Evolutionary conservation across 805 yeast species (phyloP).

Genomic region (Spathaspora arborariae): DNA sequence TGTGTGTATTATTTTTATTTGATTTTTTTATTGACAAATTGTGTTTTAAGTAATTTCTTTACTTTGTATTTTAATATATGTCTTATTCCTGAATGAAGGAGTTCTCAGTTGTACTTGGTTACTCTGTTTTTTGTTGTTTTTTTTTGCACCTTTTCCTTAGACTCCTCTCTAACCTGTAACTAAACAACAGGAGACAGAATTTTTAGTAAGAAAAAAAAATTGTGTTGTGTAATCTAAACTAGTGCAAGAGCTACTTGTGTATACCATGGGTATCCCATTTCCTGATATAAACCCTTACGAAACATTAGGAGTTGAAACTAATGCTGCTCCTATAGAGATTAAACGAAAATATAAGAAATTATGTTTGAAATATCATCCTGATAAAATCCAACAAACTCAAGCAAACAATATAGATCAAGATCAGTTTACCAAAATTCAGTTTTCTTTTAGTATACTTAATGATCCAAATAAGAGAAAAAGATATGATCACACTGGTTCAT

Average conservation of each 20-base stretch:
- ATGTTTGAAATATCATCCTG: conserved; percentile 70
- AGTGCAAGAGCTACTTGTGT: not conserved
- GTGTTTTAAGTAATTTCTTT: not conserved
- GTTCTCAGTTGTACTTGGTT: not conserved
- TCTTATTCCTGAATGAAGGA: not conserved
- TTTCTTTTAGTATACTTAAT: conserved; percentile 65
- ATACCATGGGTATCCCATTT: conserved; percentile 36
- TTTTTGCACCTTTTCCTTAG: not conserved
- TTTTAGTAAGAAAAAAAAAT: not conserved
- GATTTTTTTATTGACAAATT: not conserved
- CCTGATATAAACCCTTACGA: conserved; percentile 63
- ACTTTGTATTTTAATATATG: conserved; percentile 2
- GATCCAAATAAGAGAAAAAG: conserved; percentile 53
- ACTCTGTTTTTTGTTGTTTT: not conserved
- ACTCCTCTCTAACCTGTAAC: not conserved
- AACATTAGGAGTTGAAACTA: conserved; percentile 38
- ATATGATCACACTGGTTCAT: conserved; percentile 70
- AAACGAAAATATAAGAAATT: conserved; percentile 64
- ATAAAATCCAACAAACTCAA: conserved; percentile 44
- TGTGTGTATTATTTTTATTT: not conserved
- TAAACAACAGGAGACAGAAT: not conserved
- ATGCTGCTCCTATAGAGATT: conserved; percentile 49
- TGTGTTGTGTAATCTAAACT: not conserved
- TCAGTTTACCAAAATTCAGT: conserved; percentile 64
- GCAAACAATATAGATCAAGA: conserved; percentile 15